Evolutionary conservation across 768 basidiomycete genomes (phyloP).

Genomic region (Clitopilus passeckerianus): DNA sequence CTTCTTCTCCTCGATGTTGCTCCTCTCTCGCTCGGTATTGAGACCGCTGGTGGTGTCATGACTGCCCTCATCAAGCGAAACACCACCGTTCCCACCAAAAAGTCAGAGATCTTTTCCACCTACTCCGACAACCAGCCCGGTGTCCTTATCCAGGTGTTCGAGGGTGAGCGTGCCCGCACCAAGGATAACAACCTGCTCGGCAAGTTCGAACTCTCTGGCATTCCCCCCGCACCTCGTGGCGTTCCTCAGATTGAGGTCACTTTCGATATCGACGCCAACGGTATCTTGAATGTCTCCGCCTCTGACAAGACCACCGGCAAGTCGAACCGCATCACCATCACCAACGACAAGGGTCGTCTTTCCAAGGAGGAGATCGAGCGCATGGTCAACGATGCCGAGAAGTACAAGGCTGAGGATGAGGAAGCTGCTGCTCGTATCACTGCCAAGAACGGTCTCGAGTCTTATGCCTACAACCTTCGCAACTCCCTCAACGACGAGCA

Average conservation of each 20-base stretch:
- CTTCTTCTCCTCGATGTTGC: constrained; percentile 93
- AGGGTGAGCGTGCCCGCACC: constrained; percentile 97
- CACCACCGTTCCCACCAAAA: constrained; percentile 98
- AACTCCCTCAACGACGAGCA: constrained; percentile 85
- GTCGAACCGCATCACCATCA: constrained; percentile 90
- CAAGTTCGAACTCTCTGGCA: constrained; percentile 96
- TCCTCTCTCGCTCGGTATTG: constrained; percentile 89
- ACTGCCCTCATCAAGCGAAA: constrained; percentile 98
- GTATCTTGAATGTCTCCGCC: constrained; percentile 94
- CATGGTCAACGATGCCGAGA: constrained; percentile 94
- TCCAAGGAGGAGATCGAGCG: constrained; percentile 98
- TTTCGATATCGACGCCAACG: constrained; percentile 97
- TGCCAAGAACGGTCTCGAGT: constrained; percentile 91
- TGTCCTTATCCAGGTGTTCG: constrained; percentile 96
- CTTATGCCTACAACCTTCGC: constrained; percentile 92
- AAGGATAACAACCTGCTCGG: constrained; percentile 99
- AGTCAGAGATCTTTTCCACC: constrained; percentile 97
- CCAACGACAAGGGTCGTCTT: constrained; percentile 94
- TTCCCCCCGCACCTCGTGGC: constrained; percentile 95
- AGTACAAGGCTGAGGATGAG: constrained; percentile 90
- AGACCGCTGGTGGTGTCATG: constrained; percentile 99
- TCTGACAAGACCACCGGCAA: constrained; percentile 97
- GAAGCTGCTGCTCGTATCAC: constrained; percentile 78
- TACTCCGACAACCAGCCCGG: constrained; percentile 99
- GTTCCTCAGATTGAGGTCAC: constrained; percentile 98